Evolutionary conservation across 1,284 basidiomycete genomes (phyloP).

Genomic region (Omphalotus olearius): DNA sequence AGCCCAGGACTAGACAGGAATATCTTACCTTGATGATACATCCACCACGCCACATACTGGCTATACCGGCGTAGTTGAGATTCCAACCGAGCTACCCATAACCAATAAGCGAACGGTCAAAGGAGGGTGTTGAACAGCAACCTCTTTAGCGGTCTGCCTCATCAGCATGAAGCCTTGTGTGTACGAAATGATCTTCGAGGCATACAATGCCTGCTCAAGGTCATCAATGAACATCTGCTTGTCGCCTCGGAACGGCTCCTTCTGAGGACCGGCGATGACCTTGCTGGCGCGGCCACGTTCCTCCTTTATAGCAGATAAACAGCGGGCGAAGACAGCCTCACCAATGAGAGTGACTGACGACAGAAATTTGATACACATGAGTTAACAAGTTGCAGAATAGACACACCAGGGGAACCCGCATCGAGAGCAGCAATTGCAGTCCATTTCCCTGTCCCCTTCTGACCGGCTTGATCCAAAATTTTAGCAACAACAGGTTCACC

Average conservation of each 20-base stretch:
- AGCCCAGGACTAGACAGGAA: background rate
- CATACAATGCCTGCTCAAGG: slow-evolving; percentile 98
- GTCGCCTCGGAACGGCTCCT: slow-evolving; percentile 94
- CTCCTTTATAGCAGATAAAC: slow-evolving; percentile 96
- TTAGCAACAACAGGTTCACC: slow-evolving; percentile 89
- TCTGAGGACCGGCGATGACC: slow-evolving; percentile 84
- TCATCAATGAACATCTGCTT: slow-evolving; percentile 99
- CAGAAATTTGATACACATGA: slow-evolving; percentile 17
- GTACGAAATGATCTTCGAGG: slow-evolving; percentile 99
- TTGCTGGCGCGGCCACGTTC: slow-evolving; percentile 95
- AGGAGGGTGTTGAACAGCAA: slow-evolving; percentile 25
- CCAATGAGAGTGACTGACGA: slow-evolving; percentile 93
- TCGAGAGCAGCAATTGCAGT: slow-evolving; percentile 98
- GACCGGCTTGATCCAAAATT: slow-evolving; percentile 94
- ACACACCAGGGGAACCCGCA: slow-evolving; percentile 81
- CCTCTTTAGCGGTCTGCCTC: slow-evolving; percentile 97
- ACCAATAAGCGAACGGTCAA: background rate
- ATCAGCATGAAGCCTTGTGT: slow-evolving; percentile 99
- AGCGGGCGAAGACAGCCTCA: slow-evolving; percentile 99
- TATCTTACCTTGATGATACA: slow-evolving; percentile 89
- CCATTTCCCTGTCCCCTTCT: slow-evolving; percentile 99
- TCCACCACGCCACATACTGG: slow-evolving; percentile 99
- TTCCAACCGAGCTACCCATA: slow-evolving; percentile 63
- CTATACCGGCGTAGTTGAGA: slow-evolving; percentile 95
- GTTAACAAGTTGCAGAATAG: background rate